Percentiles rank a stretch among this genome's conserved stretches.
Conservation (phyloP, 306 rosid species). For the Hippophae gyantsensis region DNA sequence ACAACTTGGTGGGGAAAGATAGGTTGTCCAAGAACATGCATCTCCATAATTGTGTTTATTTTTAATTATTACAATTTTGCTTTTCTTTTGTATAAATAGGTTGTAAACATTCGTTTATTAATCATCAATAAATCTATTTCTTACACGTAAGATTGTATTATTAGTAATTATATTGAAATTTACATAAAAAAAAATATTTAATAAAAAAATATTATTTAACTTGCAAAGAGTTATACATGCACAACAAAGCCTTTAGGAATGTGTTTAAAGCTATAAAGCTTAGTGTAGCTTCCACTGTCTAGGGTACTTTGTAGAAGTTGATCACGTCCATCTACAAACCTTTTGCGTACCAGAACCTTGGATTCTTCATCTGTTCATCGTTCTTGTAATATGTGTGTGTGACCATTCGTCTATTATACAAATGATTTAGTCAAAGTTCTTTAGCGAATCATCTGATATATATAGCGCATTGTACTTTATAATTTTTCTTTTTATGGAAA, state of each 20-base stretch:
- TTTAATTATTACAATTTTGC: too few relatives aligned
- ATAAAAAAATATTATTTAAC: conserved; percentile 13
- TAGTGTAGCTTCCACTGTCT: conserved; percentile 55
- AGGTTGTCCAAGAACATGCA: too few relatives aligned
- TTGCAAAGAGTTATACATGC: conserved; percentile 66
- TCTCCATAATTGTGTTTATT: too few relatives aligned
- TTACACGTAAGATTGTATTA: too few relatives aligned
- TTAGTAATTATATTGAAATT: not conserved
- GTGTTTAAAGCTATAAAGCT: conserved; percentile 68
- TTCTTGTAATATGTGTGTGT: not conserved
- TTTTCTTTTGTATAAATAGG: too few relatives aligned
- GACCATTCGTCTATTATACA: conserved; percentile 9
- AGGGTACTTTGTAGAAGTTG: conserved; percentile 41
- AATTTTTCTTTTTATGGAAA: conserved; percentile 40
- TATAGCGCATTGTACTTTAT: conserved; percentile 46
- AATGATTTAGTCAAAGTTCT: too few relatives aligned
- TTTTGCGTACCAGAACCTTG: conserved; percentile 30
- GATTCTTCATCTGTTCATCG: conserved; percentile 27
- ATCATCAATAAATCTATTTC: too few relatives aligned
- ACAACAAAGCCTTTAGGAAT: conserved; percentile 63
- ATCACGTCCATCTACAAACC: conserved; percentile 46
- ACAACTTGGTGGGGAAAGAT: too few relatives aligned
- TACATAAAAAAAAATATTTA: not conserved
- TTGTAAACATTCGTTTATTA: too few relatives aligned
- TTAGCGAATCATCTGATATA: conserved; percentile 15